phyloP scores from a whole-genome alignment of 352 stramenopile genomes.

The Phytophthora sansomeana region DNA sequence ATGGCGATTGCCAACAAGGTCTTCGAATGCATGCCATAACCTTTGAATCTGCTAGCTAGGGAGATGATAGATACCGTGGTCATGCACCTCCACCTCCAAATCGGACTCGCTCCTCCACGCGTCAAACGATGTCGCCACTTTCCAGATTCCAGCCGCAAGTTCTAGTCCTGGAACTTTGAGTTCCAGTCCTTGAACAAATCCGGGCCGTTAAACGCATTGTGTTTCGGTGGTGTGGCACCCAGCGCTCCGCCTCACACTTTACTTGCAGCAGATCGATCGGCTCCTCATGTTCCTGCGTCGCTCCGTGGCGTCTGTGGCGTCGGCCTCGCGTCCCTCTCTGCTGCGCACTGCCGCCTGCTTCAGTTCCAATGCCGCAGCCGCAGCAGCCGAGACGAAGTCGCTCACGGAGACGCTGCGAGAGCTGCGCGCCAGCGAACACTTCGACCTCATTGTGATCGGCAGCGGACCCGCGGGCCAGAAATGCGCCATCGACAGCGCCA shows the following conservation, averaged over 20 bases:
- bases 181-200: slow-evolving; percentile 15
- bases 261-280: not conserved
- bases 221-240: slow-evolving; percentile 32
- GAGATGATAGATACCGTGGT: too few relatives aligned
- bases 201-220: slow-evolving; percentile 20
- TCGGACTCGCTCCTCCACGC: not conserved
- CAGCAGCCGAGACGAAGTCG: slow-evolving; percentile 17
- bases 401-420: slow-evolving; percentile 79
- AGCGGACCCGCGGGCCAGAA: slow-evolving; percentile 90
- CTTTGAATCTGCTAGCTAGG: too few relatives aligned
- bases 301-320: slow-evolving; percentile 25
- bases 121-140: not conserved
- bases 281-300: slow-evolving; percentile 29
- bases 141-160: slow-evolving; percentile 9
- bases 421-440: slow-evolving; percentile 87
- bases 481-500: slow-evolving; percentile 91
- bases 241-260: slow-evolving; percentile 17
- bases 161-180: slow-evolving; percentile 13
- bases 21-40: too few relatives aligned
- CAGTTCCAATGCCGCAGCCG: slow-evolving; percentile 5
- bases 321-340: not conserved
- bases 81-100: too few relatives aligned
- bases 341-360: slow-evolving; percentile 15
- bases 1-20: not conserved
- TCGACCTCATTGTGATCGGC: slow-evolving; percentile 91